These are phyloP conservation scores for Chlorella variabilis DNA, from an alignment of 163 green algal species.

Conservation along the genomic window DNA sequence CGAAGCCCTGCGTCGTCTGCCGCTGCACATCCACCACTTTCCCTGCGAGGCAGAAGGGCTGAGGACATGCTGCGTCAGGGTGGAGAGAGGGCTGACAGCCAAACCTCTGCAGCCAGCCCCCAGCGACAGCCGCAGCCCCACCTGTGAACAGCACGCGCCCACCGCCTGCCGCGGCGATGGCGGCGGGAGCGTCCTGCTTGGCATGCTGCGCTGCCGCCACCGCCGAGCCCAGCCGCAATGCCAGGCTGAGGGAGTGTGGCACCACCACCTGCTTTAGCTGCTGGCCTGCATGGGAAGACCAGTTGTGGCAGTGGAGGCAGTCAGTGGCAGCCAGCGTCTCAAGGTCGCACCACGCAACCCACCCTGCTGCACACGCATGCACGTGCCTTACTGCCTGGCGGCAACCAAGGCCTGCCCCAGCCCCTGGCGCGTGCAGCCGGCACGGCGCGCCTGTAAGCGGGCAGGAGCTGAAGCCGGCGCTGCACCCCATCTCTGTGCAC, in stretches of 20 bases:
- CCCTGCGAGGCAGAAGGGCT: constrained; percentile 29
- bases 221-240: constrained; percentile 49
- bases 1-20: constrained; percentile 50
- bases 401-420: no score
- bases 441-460: constrained; percentile 48
- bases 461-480: constrained; percentile 44
- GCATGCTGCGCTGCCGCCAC: constrained; percentile 29
- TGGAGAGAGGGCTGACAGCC: no score
- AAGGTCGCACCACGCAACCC: no score
- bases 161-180: constrained; percentile 29
- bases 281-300: not conserved
- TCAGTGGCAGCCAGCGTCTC: not conserved
- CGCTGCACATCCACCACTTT: constrained; percentile 53
- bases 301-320: not conserved
- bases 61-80: no score
- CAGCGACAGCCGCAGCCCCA: no score
- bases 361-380: no score
- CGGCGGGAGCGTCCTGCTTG: constrained; percentile 43
- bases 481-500: constrained; percentile 60
- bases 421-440: no score
- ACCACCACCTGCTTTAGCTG: constrained; percentile 42
- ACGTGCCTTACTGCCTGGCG: no score
- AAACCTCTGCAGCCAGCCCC: no score
- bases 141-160: constrained; percentile 46
- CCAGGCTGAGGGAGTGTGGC: constrained; percentile 48